Evolutionary conservation across 2,329 filamentous ascomycete genomes (phyloP), one percentile per base, ranked within the genome.

Genomic region (Decorospora gaudefroyi): DNA sequence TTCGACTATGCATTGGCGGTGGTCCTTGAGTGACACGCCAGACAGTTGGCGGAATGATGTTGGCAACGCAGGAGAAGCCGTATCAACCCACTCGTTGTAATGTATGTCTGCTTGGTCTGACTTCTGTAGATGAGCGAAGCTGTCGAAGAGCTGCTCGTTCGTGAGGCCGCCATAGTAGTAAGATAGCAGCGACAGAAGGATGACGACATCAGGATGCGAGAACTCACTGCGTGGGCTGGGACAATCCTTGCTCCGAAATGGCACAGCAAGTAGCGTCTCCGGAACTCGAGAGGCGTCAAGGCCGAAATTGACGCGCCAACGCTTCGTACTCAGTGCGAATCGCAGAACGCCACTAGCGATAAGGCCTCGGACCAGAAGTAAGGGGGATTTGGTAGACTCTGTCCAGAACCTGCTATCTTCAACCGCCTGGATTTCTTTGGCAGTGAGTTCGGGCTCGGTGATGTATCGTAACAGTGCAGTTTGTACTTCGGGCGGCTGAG

Each of bases 281-380:
- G 86, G 59, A 79, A 83, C 56, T 2, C 67, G 58, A n/a, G 11
- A 46, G 0, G 57, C 47, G 53, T 82, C 76, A 0, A 80, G 69
- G 0, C 85, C 84, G 44, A 83, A 88, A 38, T 86, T 77, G 0
- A 88, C 84, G 4, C 78, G 68, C 81, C 81, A 88, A 1, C 84
- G 71, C 55, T 86, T 87, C 11, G 78, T 66, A 0, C 68, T 64
- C 0, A 87, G 67, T 0, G 70, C 72, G 46, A 84, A 84, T 0
- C 55, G 54, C 0, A 88, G 55, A 0, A 87, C 69, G 0, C 81
- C 77, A 0, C 72, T 64, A 0, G 79, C 78, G 5, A 88, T 62
- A 0, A 88, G 71, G 0, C 85, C 78, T 16, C 79, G 71, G 0
- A 85, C 57, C 1, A 82, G 64, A 0, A 82, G 62, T 0, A 84